Conservation (phyloP, 179 eudicot genomes). For the Heliamphora pulchella region DNA sequence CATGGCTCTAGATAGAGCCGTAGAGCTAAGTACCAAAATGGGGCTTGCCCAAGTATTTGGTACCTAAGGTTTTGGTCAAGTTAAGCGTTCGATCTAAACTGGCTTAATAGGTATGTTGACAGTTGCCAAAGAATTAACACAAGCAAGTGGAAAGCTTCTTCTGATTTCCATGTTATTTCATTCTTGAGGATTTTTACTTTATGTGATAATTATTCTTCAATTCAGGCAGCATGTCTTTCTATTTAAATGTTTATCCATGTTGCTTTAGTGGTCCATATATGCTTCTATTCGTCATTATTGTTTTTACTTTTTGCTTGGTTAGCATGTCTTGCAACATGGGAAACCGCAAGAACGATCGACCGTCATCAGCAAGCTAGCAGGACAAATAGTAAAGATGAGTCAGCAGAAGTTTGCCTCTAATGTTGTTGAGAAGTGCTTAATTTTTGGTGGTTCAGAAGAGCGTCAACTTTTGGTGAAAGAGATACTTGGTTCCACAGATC, state of each 20-base stretch:
- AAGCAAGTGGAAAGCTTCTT: not conserved
- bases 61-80: not conserved
- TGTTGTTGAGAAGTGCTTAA: constrained; percentile 14
- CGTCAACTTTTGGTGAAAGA: constrained; percentile 50
- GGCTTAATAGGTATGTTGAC: not conserved
- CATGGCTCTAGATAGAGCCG: not conserved
- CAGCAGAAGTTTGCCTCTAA: constrained; percentile 7
- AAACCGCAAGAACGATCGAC: constrained; percentile 46
- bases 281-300: not conserved
- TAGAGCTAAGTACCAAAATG: no score
- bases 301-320: constrained; percentile 8
- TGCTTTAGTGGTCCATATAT: not conserved
- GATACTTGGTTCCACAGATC: constrained; percentile 55
- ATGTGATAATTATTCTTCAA: not conserved
- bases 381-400: constrained; percentile 61
- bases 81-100: not conserved
- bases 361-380: constrained; percentile 44
- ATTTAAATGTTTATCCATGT: not conserved
- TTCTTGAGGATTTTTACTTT: not conserved
- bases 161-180: not conserved
- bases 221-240: not conserved
- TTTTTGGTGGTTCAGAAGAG: constrained; percentile 45
- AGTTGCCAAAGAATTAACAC: not conserved
- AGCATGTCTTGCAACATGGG: constrained; percentile 57
- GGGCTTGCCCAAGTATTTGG: not conserved